A percentile compares a stretch with the other conserved stretches of the same genome.
These are phyloP conservation scores for Cryptococcus depauperatus DNA, from an alignment of 1,284 basidiomycete genomes.

Conservation along the genomic window DNA sequence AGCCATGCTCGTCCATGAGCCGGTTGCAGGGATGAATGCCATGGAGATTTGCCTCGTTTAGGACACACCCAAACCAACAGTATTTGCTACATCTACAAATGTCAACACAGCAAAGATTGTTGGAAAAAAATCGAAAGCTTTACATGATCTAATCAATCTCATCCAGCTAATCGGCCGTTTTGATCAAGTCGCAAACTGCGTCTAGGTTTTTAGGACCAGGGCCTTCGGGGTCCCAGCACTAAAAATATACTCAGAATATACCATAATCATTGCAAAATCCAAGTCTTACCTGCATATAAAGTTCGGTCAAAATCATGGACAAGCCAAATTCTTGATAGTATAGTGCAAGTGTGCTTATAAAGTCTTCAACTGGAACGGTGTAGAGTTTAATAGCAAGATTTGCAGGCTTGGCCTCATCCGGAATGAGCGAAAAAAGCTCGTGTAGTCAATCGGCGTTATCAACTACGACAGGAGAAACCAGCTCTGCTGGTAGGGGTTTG, in stretches of 20 bases:
- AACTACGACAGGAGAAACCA: conserved; percentile 37
- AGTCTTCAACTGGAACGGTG: conserved; percentile 38
- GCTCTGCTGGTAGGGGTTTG: conserved; percentile 11
- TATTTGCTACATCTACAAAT: conserved; percentile 17
- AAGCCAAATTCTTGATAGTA: conserved; percentile 28
- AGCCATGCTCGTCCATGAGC: conserved; percentile 28
- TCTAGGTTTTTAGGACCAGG: conserved; percentile 28
- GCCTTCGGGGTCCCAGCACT: conserved; percentile 35
- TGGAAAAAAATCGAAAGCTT: no score
- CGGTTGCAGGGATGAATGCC: conserved; percentile 33
- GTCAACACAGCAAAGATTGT: no score
- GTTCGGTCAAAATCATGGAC: conserved; percentile 39
- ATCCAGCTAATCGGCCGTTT: conserved; percentile 33
- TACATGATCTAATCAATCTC: conserved; percentile 26
- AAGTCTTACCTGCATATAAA: conserved; percentile 33
- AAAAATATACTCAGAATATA: background rate
- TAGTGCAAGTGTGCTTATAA: conserved; percentile 22
- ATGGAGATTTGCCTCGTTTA: conserved; percentile 23
- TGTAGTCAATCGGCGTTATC: conserved; percentile 29
- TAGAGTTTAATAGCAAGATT: conserved; percentile 38
- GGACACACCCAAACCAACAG: conserved; percentile 30
- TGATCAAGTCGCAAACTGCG: conserved; percentile 42
- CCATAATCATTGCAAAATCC: background rate
- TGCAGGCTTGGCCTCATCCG: conserved; percentile 22
- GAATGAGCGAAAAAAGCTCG: conserved; percentile 28